Evolutionary conservation across 768 basidiomycete species (phyloP).

Genomic region (Lactifluus subvellereus): DNA sequence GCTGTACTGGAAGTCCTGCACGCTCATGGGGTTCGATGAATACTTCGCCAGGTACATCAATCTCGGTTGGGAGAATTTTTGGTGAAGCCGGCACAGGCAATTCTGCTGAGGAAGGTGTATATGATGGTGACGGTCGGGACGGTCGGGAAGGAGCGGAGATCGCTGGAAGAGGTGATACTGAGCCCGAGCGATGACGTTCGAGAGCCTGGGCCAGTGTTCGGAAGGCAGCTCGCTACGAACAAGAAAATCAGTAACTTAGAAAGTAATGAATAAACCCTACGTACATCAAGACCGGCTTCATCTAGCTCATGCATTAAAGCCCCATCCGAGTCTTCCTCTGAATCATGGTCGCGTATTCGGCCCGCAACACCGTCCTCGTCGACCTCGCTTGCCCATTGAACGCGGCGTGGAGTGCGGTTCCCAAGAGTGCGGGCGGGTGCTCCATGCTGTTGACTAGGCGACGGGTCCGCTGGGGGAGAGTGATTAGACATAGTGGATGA

Average conservation of each 20-base stretch:
- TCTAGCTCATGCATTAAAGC: slow-evolving; percentile 41
- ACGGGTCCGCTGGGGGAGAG: background rate
- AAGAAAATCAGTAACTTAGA: background rate
- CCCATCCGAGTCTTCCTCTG: background rate
- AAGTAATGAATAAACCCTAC: slow-evolving; percentile 25
- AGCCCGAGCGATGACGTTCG: slow-evolving; percentile 41
- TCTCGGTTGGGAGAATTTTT: background rate
- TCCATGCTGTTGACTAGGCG: background rate
- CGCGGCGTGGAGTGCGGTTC: slow-evolving; percentile 20
- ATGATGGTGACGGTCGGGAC: background rate
- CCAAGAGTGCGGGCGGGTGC: slow-evolving; percentile 4
- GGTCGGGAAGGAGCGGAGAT: background rate
- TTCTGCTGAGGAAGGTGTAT: slow-evolving; percentile 15
- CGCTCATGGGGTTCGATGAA: slow-evolving; percentile 61
- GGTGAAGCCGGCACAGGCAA: slow-evolving; percentile 19
- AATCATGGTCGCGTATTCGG: background rate
- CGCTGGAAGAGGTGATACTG: slow-evolving; percentile 4
- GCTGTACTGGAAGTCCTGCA: slow-evolving; percentile 52
- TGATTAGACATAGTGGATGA: background rate
- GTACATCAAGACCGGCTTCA: slow-evolving; percentile 48
- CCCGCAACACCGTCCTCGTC: background rate
- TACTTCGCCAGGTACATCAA: slow-evolving; percentile 43
- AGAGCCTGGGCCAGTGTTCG: slow-evolving; percentile 45
- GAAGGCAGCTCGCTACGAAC: slow-evolving; percentile 42
- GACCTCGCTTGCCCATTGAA: slow-evolving; percentile 22